phyloP scores from a whole-genome alignment of 2,329 filamentous ascomycete genomes.

The Aspergillus intermedius region DNA sequence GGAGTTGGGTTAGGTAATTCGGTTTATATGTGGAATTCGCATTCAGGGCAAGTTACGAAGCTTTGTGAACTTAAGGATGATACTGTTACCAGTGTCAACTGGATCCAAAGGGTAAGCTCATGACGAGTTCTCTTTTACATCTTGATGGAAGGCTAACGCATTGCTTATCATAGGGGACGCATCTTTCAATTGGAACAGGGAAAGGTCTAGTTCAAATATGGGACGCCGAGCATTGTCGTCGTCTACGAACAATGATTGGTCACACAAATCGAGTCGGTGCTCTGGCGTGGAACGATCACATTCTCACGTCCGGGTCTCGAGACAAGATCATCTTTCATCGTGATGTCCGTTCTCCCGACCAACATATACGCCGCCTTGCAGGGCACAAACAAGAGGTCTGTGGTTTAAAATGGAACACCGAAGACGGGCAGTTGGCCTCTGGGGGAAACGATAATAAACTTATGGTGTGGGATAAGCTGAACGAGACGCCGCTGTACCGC shows the following conservation, averaged over 20 bases:
- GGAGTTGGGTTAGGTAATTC: slow-evolving; percentile 88
- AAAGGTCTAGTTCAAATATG: slow-evolving; percentile 96
- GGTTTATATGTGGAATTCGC: slow-evolving; percentile 98
- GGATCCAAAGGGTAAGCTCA: slow-evolving; percentile 73
- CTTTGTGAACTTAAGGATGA: slow-evolving; percentile 89
- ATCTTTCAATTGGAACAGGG: slow-evolving; percentile 89
- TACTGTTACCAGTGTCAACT: slow-evolving; percentile 91
- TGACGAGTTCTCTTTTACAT: slow-evolving; percentile 1
- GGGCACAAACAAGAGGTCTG: slow-evolving; percentile 99
- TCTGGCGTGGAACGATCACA: slow-evolving; percentile 96
- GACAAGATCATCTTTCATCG: slow-evolving; percentile 93
- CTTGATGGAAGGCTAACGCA: slow-evolving; percentile 7
- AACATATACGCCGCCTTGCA: slow-evolving; percentile 77
- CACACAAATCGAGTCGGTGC: slow-evolving; percentile 90
- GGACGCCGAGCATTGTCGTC: slow-evolving; percentile 81
- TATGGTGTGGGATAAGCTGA: slow-evolving; percentile 96
- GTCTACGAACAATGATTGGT: slow-evolving; percentile 91
- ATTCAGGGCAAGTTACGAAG: slow-evolving; percentile 84
- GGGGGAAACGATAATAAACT: slow-evolving; percentile 98
- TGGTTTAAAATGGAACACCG: slow-evolving; percentile 92
- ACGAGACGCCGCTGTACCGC: slow-evolving; percentile 85
- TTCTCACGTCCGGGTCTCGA: slow-evolving; percentile 88
- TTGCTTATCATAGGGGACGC: slow-evolving; percentile 58
- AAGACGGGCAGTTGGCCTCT: slow-evolving; percentile 88
- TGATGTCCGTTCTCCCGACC: slow-evolving; percentile 86